Percentiles rank a stretch among this genome's conserved stretches.
phyloP scores from a whole-genome alignment of 306 rosid species.

The Purshia tridentata region DNA sequence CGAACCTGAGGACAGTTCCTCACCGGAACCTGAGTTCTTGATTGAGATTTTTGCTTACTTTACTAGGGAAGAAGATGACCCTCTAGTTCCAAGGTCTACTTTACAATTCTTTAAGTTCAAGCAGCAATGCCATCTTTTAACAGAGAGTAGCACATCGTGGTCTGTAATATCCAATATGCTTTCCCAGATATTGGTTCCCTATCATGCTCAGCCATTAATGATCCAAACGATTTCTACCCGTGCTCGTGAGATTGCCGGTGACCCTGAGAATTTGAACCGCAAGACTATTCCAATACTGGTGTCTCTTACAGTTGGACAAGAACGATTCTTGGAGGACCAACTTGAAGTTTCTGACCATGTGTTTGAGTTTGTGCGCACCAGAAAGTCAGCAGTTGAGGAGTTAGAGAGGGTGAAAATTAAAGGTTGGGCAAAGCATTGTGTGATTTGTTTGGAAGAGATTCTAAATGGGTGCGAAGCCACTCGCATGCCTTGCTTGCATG shows the following conservation, averaged over 20 bases:
- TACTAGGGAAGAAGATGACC: background rate
- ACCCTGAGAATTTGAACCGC: constrained; percentile 9
- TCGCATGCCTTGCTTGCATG: constrained; percentile 33
- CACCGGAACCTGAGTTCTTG: constrained; percentile 4
- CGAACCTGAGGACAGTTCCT: background rate
- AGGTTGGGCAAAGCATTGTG: constrained; percentile 15
- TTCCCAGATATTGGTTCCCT: constrained; percentile 24
- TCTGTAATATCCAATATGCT: constrained; percentile 19
- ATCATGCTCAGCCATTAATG: constrained; percentile 24
- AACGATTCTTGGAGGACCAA: background rate
- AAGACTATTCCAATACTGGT: background rate
- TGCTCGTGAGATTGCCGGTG: constrained; percentile 12
- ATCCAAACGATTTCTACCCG: constrained; percentile 17
- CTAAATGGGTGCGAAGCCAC: background rate
- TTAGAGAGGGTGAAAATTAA: constrained; percentile 17
- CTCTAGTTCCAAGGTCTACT: background rate
- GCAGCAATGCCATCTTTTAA: background rate
- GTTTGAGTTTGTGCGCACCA: background rate
- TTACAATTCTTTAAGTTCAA: background rate
- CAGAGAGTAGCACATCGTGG: constrained; percentile 17
- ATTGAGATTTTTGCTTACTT: background rate
- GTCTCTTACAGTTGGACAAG: background rate
- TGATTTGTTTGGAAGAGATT: constrained; percentile 36
- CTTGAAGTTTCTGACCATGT: background rate
- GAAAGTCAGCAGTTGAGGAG: background rate